Base-by-base conservation (phyloP, 306 rosid genomes). In the Pterocarpus santalinus region DNA sequence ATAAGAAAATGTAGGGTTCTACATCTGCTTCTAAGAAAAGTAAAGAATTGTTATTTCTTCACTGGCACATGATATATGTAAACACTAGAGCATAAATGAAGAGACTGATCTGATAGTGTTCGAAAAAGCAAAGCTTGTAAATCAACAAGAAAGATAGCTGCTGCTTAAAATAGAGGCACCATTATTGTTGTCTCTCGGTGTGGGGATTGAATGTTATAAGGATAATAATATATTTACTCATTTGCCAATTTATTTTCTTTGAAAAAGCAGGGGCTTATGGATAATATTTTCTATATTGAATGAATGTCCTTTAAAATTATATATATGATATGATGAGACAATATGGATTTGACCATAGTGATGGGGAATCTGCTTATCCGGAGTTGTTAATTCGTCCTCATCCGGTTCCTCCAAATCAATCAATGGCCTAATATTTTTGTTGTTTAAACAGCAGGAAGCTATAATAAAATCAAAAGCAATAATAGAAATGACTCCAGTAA, bases 91-190 rank as follows among this genome's bases (percentile, higher is more conserved):
- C 63, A 77, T 65, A 67, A 70, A 77, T 55, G 49, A 80, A 62
- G 69, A 41, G 72, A 66, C 3, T 67, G 16, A 36, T 36, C 14
- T 34, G 65, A 63, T 69, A 56, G 66, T 80, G 83, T 80, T 81
- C 7, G 8, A 72, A 77, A 81, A 81, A 76, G 86, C 72, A 28
- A 62, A 63, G 70, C 11, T 78, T 62, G 60, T 16, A 52, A 39
- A 53, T 33, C 80, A 5, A 28, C 61, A 69, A 75, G 22, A 69
- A 75, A 82, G 78, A 60, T 58, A 69, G 35, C 2, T 70, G 87
- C 75, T 79, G 44, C 77, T 84, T 60, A 49, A 65, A 61, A 52
- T 36, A 67, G 83, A 35, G 72, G 78, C 87, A 80, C 70, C 80
- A 83, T 85, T 58, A 70, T 76, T 63, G 46, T 60, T 75, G 86